phyloP scores from a whole-genome alignment of 1,284 basidiomycete genomes.

The Melampsora americana region DNA sequence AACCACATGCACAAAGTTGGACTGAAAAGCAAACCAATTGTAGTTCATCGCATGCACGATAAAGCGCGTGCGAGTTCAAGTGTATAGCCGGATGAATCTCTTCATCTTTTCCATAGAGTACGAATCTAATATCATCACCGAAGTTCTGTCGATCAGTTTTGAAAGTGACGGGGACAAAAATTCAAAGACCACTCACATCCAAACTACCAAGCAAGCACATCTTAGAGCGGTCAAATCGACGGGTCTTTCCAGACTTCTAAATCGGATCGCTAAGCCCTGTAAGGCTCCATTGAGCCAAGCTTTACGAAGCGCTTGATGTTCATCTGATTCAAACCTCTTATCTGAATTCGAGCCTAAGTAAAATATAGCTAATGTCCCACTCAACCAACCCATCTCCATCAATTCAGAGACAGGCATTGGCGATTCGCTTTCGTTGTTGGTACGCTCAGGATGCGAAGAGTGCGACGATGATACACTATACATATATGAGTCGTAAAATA shows the following conservation, averaged over 20 bases:
- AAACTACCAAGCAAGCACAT: slow-evolving; percentile 40
- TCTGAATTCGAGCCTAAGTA: slow-evolving; percentile 20
- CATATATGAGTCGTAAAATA: slow-evolving; percentile 30
- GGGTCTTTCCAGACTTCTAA: neutral
- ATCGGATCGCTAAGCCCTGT: slow-evolving; percentile 14
- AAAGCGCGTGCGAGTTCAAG: slow-evolving; percentile 36
- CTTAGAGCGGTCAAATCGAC: slow-evolving; percentile 28
- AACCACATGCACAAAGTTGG: too few relatives aligned
- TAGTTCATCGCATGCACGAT: slow-evolving; percentile 42
- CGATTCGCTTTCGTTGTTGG: neutral
- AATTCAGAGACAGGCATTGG: slow-evolving; percentile 31
- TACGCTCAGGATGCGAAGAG: neutral
- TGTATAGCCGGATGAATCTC: slow-evolving; percentile 34
- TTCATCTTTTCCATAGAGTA: slow-evolving; percentile 39
- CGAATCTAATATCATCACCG: slow-evolving; percentile 24
- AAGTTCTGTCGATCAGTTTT: neutral
- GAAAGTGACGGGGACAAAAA: neutral
- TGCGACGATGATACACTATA: neutral
- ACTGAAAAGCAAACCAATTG: slow-evolving; percentile 25
- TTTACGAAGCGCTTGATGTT: slow-evolving; percentile 13
- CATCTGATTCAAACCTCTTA: neutral
- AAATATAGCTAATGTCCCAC: slow-evolving; percentile 38
- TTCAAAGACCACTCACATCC: slow-evolving; percentile 19
- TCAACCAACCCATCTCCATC: slow-evolving; percentile 40
- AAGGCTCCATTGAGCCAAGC: slow-evolving; percentile 37